Conservation (phyloP, 192 early-diverging fungal species). For the Dispira simplex region DNA sequence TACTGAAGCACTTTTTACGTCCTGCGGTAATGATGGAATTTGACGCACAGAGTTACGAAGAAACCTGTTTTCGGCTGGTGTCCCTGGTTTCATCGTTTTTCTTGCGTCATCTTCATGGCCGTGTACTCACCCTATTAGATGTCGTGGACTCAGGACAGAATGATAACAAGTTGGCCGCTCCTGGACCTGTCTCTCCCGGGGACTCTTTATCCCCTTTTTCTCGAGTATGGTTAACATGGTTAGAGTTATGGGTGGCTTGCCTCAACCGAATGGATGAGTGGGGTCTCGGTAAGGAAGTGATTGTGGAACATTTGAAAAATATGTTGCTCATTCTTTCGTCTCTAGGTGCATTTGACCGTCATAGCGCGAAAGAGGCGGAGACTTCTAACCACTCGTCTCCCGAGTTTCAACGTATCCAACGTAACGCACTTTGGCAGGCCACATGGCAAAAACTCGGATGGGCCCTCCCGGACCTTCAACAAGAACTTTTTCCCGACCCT, state of each 20-base stretch:
- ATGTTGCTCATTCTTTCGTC: slow-evolving; percentile 68
- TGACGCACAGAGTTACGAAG: slow-evolving; percentile 53
- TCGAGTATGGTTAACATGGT: slow-evolving; percentile 7
- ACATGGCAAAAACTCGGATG: slow-evolving; percentile 51
- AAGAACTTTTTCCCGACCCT: slow-evolving; percentile 33
- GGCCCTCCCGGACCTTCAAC: slow-evolving; percentile 46
- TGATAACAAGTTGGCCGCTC: slow-evolving; percentile 38
- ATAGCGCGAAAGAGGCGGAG: slow-evolving; percentile 11
- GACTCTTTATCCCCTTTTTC: neutral
- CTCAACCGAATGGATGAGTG: slow-evolving; percentile 12
- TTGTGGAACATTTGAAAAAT: slow-evolving; percentile 66
- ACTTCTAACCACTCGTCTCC: neutral
- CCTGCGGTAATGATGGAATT: slow-evolving; percentile 48
- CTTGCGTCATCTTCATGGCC: slow-evolving; percentile 41
- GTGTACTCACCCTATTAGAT: slow-evolving; percentile 22
- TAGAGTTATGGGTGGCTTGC: slow-evolving; percentile 9
- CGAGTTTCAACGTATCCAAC: too few species aligned
- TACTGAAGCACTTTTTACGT: slow-evolving; percentile 70
- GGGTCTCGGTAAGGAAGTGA: slow-evolving; percentile 41
- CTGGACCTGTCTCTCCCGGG: too few species aligned
- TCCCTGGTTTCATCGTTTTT: slow-evolving; percentile 61
- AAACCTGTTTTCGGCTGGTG: slow-evolving; percentile 54
- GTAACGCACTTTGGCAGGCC: slow-evolving; percentile 43
- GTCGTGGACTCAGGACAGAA: slow-evolving; percentile 47
- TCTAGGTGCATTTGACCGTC: slow-evolving; percentile 37